phyloP scores from a whole-genome alignment of 106 monocot species.

The Amphibolis antarctica region DNA sequence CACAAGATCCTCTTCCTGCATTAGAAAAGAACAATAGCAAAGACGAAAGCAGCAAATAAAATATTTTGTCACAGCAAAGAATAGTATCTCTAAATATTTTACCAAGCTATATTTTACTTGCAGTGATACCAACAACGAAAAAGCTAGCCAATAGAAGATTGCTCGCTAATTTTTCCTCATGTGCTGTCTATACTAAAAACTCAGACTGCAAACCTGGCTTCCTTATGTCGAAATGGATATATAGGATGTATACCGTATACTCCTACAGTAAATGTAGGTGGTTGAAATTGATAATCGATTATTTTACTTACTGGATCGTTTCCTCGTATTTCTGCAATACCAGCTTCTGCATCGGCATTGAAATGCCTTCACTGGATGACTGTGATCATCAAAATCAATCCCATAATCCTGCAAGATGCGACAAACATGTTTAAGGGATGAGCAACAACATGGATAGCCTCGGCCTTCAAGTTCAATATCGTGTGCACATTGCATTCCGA shows the following conservation, averaged over 20 bases:
- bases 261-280: background rate
- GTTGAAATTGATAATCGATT: background rate
- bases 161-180: background rate
- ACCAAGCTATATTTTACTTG: background rate
- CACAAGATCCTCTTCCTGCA: background rate
- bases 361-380: slow-evolving; percentile 45
- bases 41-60: background rate
- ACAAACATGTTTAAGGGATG: too few relatives aligned
- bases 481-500: too few relatives aligned
- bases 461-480: too few relatives aligned
- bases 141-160: too few relatives aligned
- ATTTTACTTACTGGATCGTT: background rate
- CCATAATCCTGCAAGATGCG: slow-evolving; percentile 45
- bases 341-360: slow-evolving; percentile 38
- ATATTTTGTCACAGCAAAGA: background rate
- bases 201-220: background rate
- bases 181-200: background rate
- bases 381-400: slow-evolving; percentile 49
- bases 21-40: background rate
- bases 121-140: too few relatives aligned
- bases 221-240: background rate
- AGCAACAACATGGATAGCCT: too few relatives aligned
- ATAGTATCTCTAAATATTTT: background rate
- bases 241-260: background rate
- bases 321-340: slow-evolving; percentile 28